Evolutionary conservation across 1,284 basidiomycete species (phyloP), one percentile per base, ranked within the genome.

Genomic region (Peniophora sp.): DNA sequence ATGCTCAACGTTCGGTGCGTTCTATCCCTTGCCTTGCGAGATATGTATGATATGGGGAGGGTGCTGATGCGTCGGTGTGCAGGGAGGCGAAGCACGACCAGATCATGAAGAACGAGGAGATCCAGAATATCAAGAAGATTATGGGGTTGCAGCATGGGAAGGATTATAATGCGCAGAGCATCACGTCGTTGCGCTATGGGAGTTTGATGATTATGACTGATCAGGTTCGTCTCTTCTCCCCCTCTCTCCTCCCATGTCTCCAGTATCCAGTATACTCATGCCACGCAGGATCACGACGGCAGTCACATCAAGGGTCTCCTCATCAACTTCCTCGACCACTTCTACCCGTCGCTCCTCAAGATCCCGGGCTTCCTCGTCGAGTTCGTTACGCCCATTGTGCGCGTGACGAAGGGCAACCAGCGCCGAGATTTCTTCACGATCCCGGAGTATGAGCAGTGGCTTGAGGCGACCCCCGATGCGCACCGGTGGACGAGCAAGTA

Each of bases 161-260:
- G 68, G 85, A 88, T 55, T 99, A 99, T 67, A 73, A 3, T n/a
- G 14, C 20, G 23, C n/a, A 71, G 22, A 81, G 79, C 49, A 71
- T 79, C 15, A 73, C 77, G 47, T 87, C 79, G 58, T 69, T 99
- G 63, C 85, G 97, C 22, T 99, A 99, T 62, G 97, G 97, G 1
- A 85, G 87, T 52, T 68, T 99, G 54, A 99, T 99, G 97, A 94
- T 99, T 63, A 99, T 99, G 97, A 95, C 97, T 12, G 97, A 99
- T 86, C 95, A 98, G 79, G 92, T 91, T 52, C 39, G 62, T 60
- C 11, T 32, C 23, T 9, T 6, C 9, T 55, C 51, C 44, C 41
- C 45, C 23, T 50, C 12, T 43, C 6, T 41, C 20, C 36, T 15
- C 23, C 12, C 17, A 36, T 44, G 49, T 34, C 56, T 53, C 15